Conservation (phyloP, 352 stramenopile species). For the Bremia lactucae region DNA sequence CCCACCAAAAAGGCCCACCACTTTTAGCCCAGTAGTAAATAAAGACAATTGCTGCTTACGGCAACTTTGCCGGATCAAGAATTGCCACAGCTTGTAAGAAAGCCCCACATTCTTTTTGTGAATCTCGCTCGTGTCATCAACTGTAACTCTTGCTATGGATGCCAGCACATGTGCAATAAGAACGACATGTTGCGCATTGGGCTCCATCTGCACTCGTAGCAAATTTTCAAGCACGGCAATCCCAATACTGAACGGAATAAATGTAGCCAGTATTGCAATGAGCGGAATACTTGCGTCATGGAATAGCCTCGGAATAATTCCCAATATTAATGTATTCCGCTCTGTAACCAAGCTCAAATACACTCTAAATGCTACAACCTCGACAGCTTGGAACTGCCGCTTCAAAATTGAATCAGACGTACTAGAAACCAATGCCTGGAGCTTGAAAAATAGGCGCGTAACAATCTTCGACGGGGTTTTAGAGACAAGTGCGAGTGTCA, state of each 20-base stretch:
- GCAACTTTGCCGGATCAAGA: constrained; percentile 15
- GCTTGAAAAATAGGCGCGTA: constrained; percentile 29
- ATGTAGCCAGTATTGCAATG: constrained; percentile 16
- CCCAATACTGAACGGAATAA: constrained; percentile 1
- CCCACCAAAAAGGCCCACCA: constrained; percentile 20
- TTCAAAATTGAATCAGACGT: constrained; percentile 5
- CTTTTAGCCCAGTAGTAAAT: constrained; percentile 27
- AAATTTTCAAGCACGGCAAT: constrained; percentile 16
- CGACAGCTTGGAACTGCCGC: constrained; percentile 25
- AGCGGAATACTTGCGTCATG: constrained; percentile 17
- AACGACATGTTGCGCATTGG: constrained; percentile 17
- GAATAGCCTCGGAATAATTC: constrained; percentile 14
- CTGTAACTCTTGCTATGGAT: constrained; percentile 14
- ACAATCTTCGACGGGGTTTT: constrained; percentile 6
- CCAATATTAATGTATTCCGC: constrained; percentile 7
- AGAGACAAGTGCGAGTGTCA: constrained; percentile 23
- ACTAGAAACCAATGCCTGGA: constrained; percentile 12
- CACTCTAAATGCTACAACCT: constrained; percentile 21
- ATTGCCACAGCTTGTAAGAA: constrained; percentile 27
- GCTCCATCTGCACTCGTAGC: too few relatives aligned
- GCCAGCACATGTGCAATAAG: constrained; percentile 25
- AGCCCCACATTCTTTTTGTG: too few relatives aligned
- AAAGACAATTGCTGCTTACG: constrained; percentile 8
- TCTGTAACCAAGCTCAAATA: constrained; percentile 9
- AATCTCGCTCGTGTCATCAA: too few relatives aligned